These are phyloP conservation scores for Hanseniaspora mollemarum DNA, from an alignment of 805 yeast genomes.

Conservation along the genomic window DNA sequence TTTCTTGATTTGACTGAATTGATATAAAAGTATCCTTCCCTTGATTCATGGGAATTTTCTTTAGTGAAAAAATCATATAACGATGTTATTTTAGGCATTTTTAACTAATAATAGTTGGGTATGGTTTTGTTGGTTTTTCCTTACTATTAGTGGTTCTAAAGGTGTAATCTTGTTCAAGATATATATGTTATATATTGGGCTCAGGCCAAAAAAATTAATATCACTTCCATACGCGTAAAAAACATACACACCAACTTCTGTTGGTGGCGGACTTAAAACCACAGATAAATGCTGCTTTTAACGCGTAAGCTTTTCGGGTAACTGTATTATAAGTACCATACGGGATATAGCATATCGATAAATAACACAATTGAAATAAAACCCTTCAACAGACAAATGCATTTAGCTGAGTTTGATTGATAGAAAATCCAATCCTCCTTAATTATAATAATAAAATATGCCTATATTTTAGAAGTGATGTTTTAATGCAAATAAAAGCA, in stretches of 20 bases:
- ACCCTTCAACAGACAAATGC: no score
- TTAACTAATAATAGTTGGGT: neutral
- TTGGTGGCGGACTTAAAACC: no score
- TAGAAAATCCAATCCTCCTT: neutral
- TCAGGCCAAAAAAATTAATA: no score
- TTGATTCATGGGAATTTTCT: constrained; percentile 1
- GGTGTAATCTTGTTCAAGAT: neutral
- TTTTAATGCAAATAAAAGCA: neutral
- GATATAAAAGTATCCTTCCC: constrained; percentile 9
- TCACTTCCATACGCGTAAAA: no score
- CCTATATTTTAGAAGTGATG: neutral
- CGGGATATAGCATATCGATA: no score
- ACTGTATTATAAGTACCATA: no score
- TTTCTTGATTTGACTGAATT: constrained; percentile 10
- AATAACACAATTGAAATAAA: no score
- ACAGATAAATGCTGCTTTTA: no score
- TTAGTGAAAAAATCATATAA: constrained; percentile 2
- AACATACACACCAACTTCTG: no score
- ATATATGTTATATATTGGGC: no score
- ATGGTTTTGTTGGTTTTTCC: neutral
- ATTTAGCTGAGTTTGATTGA: neutral
- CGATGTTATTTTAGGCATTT: constrained; percentile 9
- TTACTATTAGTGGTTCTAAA: neutral
- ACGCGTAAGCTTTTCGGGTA: no score
- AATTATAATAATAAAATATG: neutral